Conservation (phyloP, 495 filamentous ascomycete genomes). For the Tetracladium setigerum region DNA sequence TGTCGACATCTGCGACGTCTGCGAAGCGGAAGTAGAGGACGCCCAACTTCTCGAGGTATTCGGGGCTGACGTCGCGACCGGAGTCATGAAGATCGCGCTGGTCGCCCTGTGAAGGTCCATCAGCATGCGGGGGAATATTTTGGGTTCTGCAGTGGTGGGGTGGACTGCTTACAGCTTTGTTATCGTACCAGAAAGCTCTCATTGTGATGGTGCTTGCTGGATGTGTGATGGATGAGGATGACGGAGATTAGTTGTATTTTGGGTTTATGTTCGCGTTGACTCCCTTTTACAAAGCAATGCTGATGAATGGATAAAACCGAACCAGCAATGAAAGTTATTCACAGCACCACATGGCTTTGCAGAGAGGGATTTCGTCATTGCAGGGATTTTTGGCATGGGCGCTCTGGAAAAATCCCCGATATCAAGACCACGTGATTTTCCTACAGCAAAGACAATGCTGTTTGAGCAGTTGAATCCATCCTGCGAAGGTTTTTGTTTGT, state of each 20-base stretch:
- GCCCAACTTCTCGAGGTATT: slow-evolving; percentile 65
- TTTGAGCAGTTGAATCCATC: too few species aligned
- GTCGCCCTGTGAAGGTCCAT: slow-evolving; percentile 56
- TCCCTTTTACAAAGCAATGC: too few species aligned
- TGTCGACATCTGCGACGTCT: slow-evolving; percentile 56
- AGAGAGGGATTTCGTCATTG: too few species aligned
- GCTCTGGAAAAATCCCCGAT: too few species aligned
- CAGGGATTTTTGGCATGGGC: too few species aligned
- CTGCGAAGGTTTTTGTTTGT: too few species aligned
- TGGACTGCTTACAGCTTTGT: slow-evolving; percentile 54
- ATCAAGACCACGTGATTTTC: too few species aligned
- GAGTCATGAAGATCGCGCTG: slow-evolving; percentile 89
- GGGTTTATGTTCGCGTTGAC: not conserved
- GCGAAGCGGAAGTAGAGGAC: slow-evolving; percentile 69
- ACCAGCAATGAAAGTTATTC: too few species aligned
- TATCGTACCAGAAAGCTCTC: slow-evolving; percentile 81
- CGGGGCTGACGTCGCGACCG: slow-evolving; percentile 48
- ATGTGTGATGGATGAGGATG: not conserved
- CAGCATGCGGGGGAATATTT: not conserved
- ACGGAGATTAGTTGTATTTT: not conserved
- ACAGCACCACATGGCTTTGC: too few species aligned
- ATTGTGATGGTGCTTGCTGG: slow-evolving; percentile 32
- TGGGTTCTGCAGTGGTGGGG: slow-evolving; percentile 15
- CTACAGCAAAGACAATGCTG: too few species aligned
- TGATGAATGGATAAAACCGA: too few species aligned